These are phyloP conservation scores for Erodium maritimum DNA, from an alignment of 345 rosid genomes.

Conservation along the genomic window DNA sequence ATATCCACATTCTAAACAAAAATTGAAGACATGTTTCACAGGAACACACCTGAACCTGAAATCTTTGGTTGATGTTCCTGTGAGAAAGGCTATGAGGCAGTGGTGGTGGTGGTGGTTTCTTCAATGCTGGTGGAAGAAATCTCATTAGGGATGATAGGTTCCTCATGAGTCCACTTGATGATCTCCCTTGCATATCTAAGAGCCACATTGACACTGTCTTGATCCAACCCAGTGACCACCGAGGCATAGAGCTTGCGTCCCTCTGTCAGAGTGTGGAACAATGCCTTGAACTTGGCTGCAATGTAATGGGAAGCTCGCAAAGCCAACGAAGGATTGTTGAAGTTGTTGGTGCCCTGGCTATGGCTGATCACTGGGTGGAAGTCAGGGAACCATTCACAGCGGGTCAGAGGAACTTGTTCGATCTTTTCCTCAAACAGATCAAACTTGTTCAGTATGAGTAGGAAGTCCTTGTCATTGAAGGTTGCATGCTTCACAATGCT, in stretches of 20 bases:
- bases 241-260: conserved; percentile 51
- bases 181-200: conserved; percentile 56
- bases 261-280: conserved; percentile 31
- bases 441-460: conserved; percentile 63
- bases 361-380: conserved; percentile 51
- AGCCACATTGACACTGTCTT: conserved; percentile 46
- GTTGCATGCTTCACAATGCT: conserved; percentile 41
- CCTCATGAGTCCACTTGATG: conserved; percentile 45
- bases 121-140: conserved; percentile 33
- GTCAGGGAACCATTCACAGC: conserved; percentile 76
- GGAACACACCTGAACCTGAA: too few relatives aligned
- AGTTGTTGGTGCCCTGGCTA: conserved; percentile 16
- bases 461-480: conserved; percentile 59
- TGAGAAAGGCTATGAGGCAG: too few relatives aligned
- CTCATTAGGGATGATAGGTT: conserved; percentile 20
- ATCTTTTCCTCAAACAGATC: conserved; percentile 73
- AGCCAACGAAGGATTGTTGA: conserved; percentile 35
- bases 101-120: conserved; percentile 40
- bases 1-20: too few relatives aligned
- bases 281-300: conserved; percentile 59
- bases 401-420: conserved; percentile 37
- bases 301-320: conserved; percentile 58
- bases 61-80: too few relatives aligned
- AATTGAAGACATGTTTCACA: too few relatives aligned
- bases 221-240: conserved; percentile 39